Percentiles rank a stretch among this genome's conserved stretches.
Conservation (phyloP, 2,329 filamentous ascomycete species). For the Botrytis cinerea region DNA sequence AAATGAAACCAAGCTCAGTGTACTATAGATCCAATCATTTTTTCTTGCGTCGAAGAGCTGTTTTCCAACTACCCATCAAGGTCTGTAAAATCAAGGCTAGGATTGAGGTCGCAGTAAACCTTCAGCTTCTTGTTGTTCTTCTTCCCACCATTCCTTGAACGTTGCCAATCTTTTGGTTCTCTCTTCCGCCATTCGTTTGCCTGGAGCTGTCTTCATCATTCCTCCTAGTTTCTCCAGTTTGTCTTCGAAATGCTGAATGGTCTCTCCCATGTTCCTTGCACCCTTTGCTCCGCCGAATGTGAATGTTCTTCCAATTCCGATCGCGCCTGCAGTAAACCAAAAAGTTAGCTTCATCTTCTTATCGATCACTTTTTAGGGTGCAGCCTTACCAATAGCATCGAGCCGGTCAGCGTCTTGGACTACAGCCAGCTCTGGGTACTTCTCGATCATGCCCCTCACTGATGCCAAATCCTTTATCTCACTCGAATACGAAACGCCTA, state of each 20-base stretch:
- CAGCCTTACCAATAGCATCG: constrained; percentile 65
- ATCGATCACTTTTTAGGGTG: not conserved
- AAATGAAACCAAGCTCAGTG: not conserved
- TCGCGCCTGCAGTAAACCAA: constrained; percentile 56
- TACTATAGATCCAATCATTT: not conserved
- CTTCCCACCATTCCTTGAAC: constrained; percentile 61
- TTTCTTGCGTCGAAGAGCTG: not conserved
- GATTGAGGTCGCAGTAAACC: constrained; percentile 30
- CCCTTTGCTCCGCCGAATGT: constrained; percentile 71
- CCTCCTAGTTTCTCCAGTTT: constrained; percentile 67
- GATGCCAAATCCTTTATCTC: constrained; percentile 67
- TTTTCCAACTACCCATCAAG: not conserved
- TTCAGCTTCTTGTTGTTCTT: constrained; percentile 48
- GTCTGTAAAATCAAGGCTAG: not conserved
- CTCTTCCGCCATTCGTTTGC: constrained; percentile 54
- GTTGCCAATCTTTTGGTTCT: constrained; percentile 54
- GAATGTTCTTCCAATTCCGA: constrained; percentile 80
- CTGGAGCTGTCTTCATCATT: constrained; percentile 65
- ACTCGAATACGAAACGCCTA: constrained; percentile 76
- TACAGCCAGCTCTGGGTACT: constrained; percentile 75
- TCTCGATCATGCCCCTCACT: constrained; percentile 58
- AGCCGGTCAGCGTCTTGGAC: constrained; percentile 93
- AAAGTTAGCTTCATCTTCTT: not conserved
- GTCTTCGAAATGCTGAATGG: constrained; percentile 75
- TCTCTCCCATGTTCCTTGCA: constrained; percentile 58